Percentiles rank a stretch among this genome's conserved stretches.
These are phyloP conservation scores for Coprinellus aureogranulatus DNA, from an alignment of 768 basidiomycete genomes.

Conservation along the genomic window DNA sequence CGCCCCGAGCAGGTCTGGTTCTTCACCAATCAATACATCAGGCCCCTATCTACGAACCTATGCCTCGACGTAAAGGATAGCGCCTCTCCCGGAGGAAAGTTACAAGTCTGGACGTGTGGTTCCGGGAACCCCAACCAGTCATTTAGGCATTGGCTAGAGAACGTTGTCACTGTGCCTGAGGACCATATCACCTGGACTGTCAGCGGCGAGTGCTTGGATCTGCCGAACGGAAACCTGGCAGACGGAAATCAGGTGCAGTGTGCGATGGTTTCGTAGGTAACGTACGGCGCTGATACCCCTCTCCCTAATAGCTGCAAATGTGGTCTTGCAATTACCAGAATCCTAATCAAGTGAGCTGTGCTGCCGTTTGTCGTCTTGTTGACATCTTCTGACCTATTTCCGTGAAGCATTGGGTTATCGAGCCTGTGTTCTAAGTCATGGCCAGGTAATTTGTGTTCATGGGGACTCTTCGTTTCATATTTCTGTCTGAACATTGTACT, in stretches of 20 bases:
- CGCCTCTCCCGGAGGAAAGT: conserved; percentile 13
- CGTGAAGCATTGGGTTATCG: background rate
- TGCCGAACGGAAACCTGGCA: conserved; percentile 12
- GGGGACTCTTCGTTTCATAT: too few species aligned
- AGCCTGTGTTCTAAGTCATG: background rate
- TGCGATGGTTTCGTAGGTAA: background rate
- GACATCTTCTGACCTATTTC: background rate
- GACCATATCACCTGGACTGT: conserved; percentile 14
- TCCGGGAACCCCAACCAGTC: conserved; percentile 19
- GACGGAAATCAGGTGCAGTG: conserved; percentile 13
- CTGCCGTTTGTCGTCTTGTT: background rate
- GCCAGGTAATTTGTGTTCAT: too few species aligned
- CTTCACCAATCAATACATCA: conserved; percentile 14
- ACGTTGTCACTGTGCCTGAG: conserved; percentile 7
- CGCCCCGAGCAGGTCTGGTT: conserved; percentile 20
- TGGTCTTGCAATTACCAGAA: conserved; percentile 13
- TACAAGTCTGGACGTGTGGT: conserved; percentile 23
- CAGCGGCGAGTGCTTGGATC: conserved; percentile 13
- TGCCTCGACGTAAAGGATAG: conserved; percentile 22
- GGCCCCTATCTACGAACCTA: conserved; percentile 17
- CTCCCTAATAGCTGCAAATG: conserved; percentile 9
- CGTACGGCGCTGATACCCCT: background rate
- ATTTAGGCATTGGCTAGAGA: conserved; percentile 12
- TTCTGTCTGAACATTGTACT: too few species aligned
- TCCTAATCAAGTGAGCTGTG: conserved; percentile 7